phyloP scores from a whole-genome alignment of 2,329 filamentous ascomycete genomes.

The Colletotrichum spinosum region DNA sequence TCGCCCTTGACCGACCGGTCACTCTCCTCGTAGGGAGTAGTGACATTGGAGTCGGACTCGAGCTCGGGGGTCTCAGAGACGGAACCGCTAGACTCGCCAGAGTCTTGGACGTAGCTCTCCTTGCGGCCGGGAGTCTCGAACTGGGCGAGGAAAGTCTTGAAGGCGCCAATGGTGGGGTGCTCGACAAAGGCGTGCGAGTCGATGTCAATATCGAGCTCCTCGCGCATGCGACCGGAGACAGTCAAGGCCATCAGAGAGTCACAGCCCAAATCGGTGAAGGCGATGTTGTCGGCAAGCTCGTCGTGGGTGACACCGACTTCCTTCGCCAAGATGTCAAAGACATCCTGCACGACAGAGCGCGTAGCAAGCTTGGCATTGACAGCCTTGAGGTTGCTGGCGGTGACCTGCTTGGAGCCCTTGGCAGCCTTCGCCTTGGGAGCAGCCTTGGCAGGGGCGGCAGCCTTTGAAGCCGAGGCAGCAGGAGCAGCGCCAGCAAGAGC shows the following conservation, averaged over 20 bases:
- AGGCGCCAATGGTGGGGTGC: slow-evolving; percentile 64
- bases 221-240: slow-evolving; percentile 66
- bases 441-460: slow-evolving; percentile 45
- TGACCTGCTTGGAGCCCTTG: slow-evolving; percentile 56
- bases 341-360: slow-evolving; percentile 55
- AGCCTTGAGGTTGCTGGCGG: slow-evolving; percentile 57
- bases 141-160: slow-evolving; percentile 58
- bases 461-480: slow-evolving; percentile 45
- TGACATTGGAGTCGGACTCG: slow-evolving; percentile 62
- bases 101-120: slow-evolving; percentile 44
- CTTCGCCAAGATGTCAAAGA: slow-evolving; percentile 66
- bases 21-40: slow-evolving; percentile 65
- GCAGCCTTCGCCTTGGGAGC: slow-evolving; percentile 46
- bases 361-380: slow-evolving; percentile 63
- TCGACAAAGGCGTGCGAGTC: slow-evolving; percentile 66
- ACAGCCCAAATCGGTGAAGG: slow-evolving; percentile 68
- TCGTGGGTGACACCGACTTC: slow-evolving; percentile 67
- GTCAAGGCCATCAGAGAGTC: slow-evolving; percentile 72
- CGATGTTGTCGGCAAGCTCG: slow-evolving; percentile 67
- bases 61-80: slow-evolving; percentile 59
- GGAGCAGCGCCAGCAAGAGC: slow-evolving; percentile 50
- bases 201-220: slow-evolving; percentile 68
- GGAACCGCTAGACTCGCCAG: slow-evolving; percentile 50
- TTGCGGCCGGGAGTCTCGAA: slow-evolving; percentile 47
- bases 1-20: slow-evolving; percentile 58